Conservation (phyloP, 352 stramenopile species). For the Phytophthora sp. region DNA sequence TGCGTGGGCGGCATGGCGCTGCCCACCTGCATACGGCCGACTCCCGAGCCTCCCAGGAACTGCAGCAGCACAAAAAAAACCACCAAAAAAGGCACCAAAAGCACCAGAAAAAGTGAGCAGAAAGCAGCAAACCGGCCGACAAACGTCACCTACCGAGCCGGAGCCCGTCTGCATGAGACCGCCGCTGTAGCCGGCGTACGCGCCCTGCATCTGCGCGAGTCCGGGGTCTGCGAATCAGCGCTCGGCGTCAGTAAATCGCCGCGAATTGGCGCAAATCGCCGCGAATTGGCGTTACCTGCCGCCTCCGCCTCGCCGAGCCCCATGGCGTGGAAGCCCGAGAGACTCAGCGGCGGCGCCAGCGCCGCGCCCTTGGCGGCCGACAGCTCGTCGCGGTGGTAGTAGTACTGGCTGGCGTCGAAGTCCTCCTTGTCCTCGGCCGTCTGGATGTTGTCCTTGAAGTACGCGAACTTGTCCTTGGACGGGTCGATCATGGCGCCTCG, state of each 20-base stretch:
- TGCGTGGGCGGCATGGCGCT: constrained; percentile 39
- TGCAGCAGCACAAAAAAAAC: constrained; percentile 23
- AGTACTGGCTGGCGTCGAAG: constrained; percentile 90
- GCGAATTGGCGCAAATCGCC: no score
- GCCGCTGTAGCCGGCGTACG: constrained; percentile 55
- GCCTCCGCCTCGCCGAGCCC: constrained; percentile 35
- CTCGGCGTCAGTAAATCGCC: neutral
- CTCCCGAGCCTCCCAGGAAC: constrained; percentile 59
- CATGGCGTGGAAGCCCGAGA: constrained; percentile 67
- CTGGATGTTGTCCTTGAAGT: constrained; percentile 92
- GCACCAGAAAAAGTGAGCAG: neutral
- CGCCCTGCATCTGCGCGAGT: constrained; percentile 24
- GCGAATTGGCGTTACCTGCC: neutral
- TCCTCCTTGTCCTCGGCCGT: constrained; percentile 88
- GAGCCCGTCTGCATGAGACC: constrained; percentile 43
- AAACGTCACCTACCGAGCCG: constrained; percentile 43
- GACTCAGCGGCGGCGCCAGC: constrained; percentile 38
- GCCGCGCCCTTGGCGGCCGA: constrained; percentile 38
- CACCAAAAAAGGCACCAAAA: constrained; percentile 4
- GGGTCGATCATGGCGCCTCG: constrained; percentile 87
- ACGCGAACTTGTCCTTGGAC: constrained; percentile 89
- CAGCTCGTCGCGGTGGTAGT: constrained; percentile 86
- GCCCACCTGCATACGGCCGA: constrained; percentile 36
- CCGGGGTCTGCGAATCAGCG: constrained; percentile 6
- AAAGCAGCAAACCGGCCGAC: neutral